These are phyloP conservation scores for Chamaecyparis obtusa DNA, from an alignment of 75 land plant genomes.

Conservation along the genomic window DNA sequence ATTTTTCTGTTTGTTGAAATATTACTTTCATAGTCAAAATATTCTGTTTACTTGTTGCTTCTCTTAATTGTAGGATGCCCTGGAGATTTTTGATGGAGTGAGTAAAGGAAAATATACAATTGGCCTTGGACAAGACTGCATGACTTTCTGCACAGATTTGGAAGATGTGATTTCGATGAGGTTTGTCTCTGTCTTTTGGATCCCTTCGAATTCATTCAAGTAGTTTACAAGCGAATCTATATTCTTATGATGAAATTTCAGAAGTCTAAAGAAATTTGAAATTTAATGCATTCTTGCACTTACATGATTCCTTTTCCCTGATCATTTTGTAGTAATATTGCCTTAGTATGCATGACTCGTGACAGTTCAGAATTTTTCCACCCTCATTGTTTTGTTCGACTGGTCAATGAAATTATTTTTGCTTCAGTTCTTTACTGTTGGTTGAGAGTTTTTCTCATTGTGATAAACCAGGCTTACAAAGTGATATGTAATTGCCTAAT, in stretches of 20 bases:
- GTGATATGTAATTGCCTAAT: neutral
- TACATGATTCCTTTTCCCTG: neutral
- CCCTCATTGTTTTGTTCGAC: neutral
- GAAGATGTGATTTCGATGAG: conserved; percentile 99
- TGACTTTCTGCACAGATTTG: conserved; percentile 90
- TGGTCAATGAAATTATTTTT: neutral
- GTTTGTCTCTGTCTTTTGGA: conserved; percentile 24
- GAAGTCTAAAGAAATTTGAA: neutral
- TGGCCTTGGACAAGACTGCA: conserved; percentile 94
- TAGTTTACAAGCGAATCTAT: neutral
- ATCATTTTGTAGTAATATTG: neutral
- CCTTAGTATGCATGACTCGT: neutral
- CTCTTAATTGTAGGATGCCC: conserved; percentile 50
- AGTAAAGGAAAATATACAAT: conserved; percentile 96
- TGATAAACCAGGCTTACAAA: neutral
- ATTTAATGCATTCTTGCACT: neutral
- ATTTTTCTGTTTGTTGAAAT: neutral
- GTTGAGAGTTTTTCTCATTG: neutral
- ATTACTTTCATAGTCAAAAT: neutral
- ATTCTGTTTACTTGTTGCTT: neutral
- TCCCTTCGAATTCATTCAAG: neutral
- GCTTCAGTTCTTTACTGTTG: neutral
- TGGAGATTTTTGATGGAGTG: conserved; percentile 87
- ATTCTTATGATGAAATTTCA: neutral
- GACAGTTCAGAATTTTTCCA: neutral